Evolutionary conservation across 208 protist genomes (phyloP).

Genomic region (Trypanosoma mega): DNA sequence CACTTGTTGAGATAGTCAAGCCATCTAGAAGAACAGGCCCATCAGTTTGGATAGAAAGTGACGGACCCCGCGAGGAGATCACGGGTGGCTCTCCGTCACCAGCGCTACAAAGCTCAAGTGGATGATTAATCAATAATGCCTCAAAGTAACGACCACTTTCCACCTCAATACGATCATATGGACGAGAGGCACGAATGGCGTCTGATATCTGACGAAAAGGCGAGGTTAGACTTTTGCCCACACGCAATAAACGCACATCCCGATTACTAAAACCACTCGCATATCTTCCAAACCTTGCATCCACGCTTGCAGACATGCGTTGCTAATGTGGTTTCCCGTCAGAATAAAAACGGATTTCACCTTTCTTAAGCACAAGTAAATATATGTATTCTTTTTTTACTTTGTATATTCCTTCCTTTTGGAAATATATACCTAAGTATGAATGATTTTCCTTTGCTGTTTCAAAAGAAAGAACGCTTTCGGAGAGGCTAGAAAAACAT

Average conservation of each 20-base stretch:
- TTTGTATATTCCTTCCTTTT: neutral
- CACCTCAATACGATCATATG: slow-evolving; percentile 47
- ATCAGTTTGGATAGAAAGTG: slow-evolving; percentile 29
- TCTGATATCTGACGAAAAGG: slow-evolving; percentile 39
- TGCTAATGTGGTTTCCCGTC: too few species aligned
- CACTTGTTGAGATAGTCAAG: slow-evolving; percentile 28
- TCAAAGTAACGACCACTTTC: slow-evolving; percentile 55
- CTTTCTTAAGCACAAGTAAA: neutral
- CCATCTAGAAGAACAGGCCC: slow-evolving; percentile 36
- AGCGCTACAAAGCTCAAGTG: slow-evolving; percentile 36
- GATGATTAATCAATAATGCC: slow-evolving; percentile 30
- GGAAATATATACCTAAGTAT: too few species aligned
- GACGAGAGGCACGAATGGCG: slow-evolving; percentile 34
- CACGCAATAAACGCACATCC: slow-evolving; percentile 29
- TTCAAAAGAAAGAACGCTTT: too few species aligned
- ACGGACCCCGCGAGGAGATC: slow-evolving; percentile 36
- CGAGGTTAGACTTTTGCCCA: slow-evolving; percentile 33
- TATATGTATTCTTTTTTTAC: neutral
- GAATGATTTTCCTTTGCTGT: too few species aligned
- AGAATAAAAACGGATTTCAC: too few species aligned
- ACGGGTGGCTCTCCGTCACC: slow-evolving; percentile 32
- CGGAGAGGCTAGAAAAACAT: too few species aligned
- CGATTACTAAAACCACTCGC: slow-evolving; percentile 32
- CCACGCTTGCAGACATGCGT: neutral
- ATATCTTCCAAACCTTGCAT: slow-evolving; percentile 19